A percentile compares a stretch with the other conserved stretches of the same genome.
Conservation (phyloP, 345 rosid genomes). For the Turritis glabra region DNA sequence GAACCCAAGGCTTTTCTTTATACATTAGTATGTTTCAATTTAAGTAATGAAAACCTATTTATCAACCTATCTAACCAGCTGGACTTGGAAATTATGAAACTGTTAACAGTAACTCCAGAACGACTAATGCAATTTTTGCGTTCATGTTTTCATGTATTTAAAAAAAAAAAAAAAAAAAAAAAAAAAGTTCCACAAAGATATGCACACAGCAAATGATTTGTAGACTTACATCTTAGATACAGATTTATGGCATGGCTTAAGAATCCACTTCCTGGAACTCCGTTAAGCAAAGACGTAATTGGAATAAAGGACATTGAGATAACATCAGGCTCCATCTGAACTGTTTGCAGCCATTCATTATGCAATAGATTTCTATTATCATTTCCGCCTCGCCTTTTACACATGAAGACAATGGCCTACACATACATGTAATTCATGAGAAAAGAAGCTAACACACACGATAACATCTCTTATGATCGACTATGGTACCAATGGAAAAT, state of each 20-base stretch:
- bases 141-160: too few species aligned
- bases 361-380: constrained; percentile 62
- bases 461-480: not conserved
- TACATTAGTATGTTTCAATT: not conserved
- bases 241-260: constrained; percentile 97
- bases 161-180: not conserved
- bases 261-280: constrained; percentile 93
- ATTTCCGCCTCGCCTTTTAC: constrained; percentile 94
- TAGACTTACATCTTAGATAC: constrained; percentile 78
- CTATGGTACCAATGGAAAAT: constrained; percentile 6
- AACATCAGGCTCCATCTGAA: constrained; percentile 87
- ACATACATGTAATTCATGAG: constrained; percentile 22
- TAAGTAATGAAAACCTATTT: not conserved
- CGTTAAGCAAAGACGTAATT: constrained; percentile 85
- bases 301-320: constrained; percentile 93
- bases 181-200: constrained; percentile 13
- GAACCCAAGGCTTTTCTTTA: not conserved
- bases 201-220: constrained; percentile 10
- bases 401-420: constrained; percentile 71
- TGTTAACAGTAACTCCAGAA: not conserved
- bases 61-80: constrained; percentile 6
- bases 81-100: not conserved
- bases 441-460: not conserved
- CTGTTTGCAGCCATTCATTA: constrained; percentile 85
- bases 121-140: not conserved